Evolutionary conservation across 805 yeast genomes (phyloP).

Genomic region (Monosporozyma aerobia): DNA sequence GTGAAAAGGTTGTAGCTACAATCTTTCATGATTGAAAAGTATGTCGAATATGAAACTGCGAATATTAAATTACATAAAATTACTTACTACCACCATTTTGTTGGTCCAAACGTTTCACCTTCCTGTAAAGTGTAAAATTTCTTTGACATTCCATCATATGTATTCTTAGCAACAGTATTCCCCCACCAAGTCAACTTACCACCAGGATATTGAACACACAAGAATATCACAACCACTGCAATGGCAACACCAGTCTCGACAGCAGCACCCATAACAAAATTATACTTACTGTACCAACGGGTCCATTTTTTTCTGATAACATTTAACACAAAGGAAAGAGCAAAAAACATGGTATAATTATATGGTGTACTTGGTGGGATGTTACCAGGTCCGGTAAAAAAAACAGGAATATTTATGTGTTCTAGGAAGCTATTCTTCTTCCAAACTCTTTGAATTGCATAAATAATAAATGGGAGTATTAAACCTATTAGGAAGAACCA

Average conservation of each 20-base stretch:
- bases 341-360: conserved; percentile 49
- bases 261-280: conserved; percentile 52
- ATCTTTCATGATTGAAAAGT: neutral
- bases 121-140: conserved; percentile 29
- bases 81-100: conserved; percentile 35
- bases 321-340: conserved; percentile 37
- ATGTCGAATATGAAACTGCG: neutral
- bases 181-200: conserved; percentile 50
- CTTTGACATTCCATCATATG: conserved; percentile 29
- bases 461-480: conserved; percentile 32
- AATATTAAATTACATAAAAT: too few relatives aligned
- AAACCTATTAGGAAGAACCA: conserved; percentile 49
- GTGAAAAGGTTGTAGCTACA: neutral
- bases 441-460: conserved; percentile 14
- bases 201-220: conserved; percentile 41
- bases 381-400: conserved; percentile 49
- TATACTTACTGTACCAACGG: conserved; percentile 53
- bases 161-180: conserved; percentile 38
- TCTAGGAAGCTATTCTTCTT: conserved; percentile 23
- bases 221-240: conserved; percentile 46
- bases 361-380: conserved; percentile 72
- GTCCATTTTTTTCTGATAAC: conserved; percentile 39
- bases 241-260: conserved; percentile 57
- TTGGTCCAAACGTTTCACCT: conserved; percentile 43
- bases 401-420: conserved; percentile 51